Base-by-base conservation (phyloP, 768 basidiomycete genomes). In the Glaciozyma antarctica region DNA sequence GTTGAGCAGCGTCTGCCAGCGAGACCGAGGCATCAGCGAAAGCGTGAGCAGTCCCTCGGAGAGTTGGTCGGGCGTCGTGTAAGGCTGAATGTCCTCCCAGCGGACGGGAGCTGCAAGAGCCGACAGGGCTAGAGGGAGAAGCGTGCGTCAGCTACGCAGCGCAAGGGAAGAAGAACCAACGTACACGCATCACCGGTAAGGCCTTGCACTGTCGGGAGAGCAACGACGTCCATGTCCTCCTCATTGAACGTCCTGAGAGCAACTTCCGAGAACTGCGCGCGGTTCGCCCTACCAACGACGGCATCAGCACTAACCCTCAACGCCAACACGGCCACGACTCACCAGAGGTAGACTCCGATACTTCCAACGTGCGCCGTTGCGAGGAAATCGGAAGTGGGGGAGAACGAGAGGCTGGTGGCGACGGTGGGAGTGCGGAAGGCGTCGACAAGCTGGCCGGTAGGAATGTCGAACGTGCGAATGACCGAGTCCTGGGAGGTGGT, bases 1-100 rank as follows among this genome's bases (percentile, higher is more conserved):
- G 74, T 95, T 95, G 63, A 99, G 81, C n/a, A 99, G 78, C 0
- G 95, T 93, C 77, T 95, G 91, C 95, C 95, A 99, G 72, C 88
- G 82, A 19, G 90, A 85, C 47, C 93, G 85, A 21, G 95, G 95
- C 48, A 98, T 81, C 28, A 93, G 80, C 9, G 94, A 93, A 24
- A 99, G 79, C 1, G 95, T 98, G 58, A 98, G 82, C n/a, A 99
- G 82, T 22, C 91, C 90, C 58, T 86, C 88, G 61, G 87, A 86
- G 9, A 98, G 79, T 75, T 94, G 90, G 32, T 87, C 84, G n/a
- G 90, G 90, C 9, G 90, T 89, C 77, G 69, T 70, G 69, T 70
- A 67, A 5, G 68, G 68, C 52, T 70, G 65, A 22, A 70, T 56
- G 57, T 66, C 68, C 43, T 70, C 62, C 68, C 65, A 70, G 22